phyloP scores from a whole-genome alignment of 352 stramenopile genomes.

The Pythium insidiosum region DNA sequence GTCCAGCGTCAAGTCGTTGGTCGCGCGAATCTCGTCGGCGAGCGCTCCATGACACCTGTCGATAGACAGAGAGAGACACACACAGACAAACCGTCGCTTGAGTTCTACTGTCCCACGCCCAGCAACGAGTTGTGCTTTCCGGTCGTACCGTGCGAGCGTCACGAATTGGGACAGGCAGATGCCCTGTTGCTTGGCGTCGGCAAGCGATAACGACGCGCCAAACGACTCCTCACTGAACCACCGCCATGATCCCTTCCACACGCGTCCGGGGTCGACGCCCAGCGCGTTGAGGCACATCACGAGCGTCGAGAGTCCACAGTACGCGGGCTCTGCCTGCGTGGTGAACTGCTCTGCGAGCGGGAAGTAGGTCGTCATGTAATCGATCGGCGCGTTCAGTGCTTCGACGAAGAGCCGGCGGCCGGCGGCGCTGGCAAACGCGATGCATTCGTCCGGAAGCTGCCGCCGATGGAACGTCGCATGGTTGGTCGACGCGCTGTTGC shows the following conservation, averaged over 20 bases:
- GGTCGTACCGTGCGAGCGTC: constrained; percentile 50
- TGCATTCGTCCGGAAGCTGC: constrained; percentile 36
- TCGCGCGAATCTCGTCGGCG: constrained; percentile 31
- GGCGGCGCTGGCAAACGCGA: constrained; percentile 35
- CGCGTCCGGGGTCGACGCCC: constrained; percentile 52
- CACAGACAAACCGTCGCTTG: too few relatives aligned
- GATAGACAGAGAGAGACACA: too few relatives aligned
- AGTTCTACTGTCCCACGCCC: too few relatives aligned
- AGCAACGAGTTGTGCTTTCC: too few relatives aligned
- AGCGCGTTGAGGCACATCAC: constrained; percentile 71
- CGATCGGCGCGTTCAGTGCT: constrained; percentile 16
- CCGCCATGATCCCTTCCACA: constrained; percentile 64
- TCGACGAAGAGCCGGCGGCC: constrained; percentile 61
- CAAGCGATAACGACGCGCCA: constrained; percentile 57
- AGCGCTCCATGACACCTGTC: too few relatives aligned
- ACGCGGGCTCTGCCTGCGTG: constrained; percentile 86
- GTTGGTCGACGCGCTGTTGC: too few relatives aligned
- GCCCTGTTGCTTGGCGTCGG: constrained; percentile 45
- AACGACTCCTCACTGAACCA: constrained; percentile 75
- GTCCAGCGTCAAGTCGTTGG: constrained; percentile 42
- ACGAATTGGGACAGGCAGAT: constrained; percentile 60
- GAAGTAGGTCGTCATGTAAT: constrained; percentile 89
- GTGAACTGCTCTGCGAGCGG: constrained; percentile 78
- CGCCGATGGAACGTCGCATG: constrained; percentile 36
- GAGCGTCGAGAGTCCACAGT: constrained; percentile 73